A percentile compares a stretch with the other conserved stretches of the same genome.
phyloP scores from a whole-genome alignment of 176 grass and related monocot species.

The Oryza nivara region DNA sequence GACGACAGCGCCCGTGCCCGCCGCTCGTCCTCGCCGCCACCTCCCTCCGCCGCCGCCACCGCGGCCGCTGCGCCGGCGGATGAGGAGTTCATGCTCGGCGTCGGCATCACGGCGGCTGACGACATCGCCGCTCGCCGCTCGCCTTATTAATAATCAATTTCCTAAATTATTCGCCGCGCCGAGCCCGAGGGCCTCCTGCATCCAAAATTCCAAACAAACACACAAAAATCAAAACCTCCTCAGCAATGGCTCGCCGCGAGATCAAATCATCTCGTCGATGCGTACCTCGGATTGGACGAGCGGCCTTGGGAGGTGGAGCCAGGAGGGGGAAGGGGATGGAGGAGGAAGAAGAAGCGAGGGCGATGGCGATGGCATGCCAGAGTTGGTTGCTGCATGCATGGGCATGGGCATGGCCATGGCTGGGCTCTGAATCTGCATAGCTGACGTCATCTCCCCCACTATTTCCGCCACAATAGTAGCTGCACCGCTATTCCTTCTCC shows the following conservation, averaged over 20 bases:
- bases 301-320: conserved; percentile 24
- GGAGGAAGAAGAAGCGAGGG: background rate
- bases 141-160: background rate
- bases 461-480: conserved; percentile 53
- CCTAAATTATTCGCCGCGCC: background rate
- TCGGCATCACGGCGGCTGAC: conserved; percentile 6
- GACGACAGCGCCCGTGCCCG: conserved; percentile 21
- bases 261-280: background rate
- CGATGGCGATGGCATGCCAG: conserved; percentile 10
- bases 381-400: conserved; percentile 41
- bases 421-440: background rate
- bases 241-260: background rate
- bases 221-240: background rate
- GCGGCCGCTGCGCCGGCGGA: conserved; percentile 13
- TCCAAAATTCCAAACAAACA: too few relatives aligned
- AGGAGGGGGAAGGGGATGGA: background rate
- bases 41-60: conserved; percentile 25
- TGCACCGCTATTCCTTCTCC: conserved; percentile 15
- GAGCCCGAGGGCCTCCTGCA: background rate
- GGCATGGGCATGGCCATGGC: conserved; percentile 1
- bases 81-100: background rate
- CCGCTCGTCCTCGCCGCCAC: conserved; percentile 31
- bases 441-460: conserved; percentile 29
- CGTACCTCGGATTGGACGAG: conserved; percentile 29
- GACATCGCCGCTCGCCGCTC: background rate